Conservation (phyloP, 257 asterid genomes). For the Rehmannia glutinosa region DNA sequence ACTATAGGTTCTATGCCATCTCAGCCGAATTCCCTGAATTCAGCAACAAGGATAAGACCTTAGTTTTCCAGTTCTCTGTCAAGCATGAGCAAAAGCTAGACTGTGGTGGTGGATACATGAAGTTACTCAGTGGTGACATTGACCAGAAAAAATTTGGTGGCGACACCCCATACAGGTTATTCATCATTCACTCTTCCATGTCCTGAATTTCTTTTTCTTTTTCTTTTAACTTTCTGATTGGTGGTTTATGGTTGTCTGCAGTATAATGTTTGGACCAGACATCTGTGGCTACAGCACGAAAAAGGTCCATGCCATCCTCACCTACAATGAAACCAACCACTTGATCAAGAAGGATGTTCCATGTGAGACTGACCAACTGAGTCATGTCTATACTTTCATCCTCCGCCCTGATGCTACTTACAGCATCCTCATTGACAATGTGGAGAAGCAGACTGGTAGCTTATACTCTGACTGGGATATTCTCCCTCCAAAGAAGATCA, state of each 20-base stretch:
- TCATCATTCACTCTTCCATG: neutral
- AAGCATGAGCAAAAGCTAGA: constrained; percentile 99
- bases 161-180: constrained; percentile 88
- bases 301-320: constrained; percentile 87
- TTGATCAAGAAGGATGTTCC: constrained; percentile 93
- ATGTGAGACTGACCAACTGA: constrained; percentile 95
- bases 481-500: constrained; percentile 81
- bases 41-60: constrained; percentile 84
- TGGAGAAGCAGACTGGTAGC: constrained; percentile 91
- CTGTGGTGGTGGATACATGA: constrained; percentile 99
- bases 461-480: constrained; percentile 92
- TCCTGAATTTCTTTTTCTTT: neutral
- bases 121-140: constrained; percentile 75
- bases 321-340: constrained; percentile 65
- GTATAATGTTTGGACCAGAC: constrained; percentile 99
- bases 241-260: constrained; percentile 32
- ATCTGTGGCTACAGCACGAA: constrained; percentile 88
- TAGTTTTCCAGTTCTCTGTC: constrained; percentile 90
- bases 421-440: constrained; percentile 87
- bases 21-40: constrained; percentile 96
- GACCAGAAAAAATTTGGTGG: constrained; percentile 97
- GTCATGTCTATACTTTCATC: constrained; percentile 87
- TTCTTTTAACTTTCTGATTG: constrained; percentile 11
- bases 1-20: constrained; percentile 85
- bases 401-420: constrained; percentile 96